Conservation (phyloP, 306 rosid genomes). For the Fragaria iinumae region DNA sequence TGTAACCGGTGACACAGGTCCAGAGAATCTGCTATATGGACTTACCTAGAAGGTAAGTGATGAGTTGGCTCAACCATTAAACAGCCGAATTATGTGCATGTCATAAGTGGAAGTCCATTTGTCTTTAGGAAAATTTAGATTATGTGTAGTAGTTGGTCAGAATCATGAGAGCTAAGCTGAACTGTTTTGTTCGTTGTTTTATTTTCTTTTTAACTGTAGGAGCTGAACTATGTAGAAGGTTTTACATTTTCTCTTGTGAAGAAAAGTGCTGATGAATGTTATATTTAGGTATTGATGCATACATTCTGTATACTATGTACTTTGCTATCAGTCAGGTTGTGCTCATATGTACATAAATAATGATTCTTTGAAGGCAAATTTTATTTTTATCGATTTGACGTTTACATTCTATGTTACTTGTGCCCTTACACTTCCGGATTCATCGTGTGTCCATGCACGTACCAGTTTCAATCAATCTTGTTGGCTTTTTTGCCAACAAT, state of each 20-base stretch:
- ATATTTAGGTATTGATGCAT: neutral
- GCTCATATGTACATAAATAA: neutral
- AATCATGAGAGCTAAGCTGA: neutral
- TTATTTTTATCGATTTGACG: too few relatives aligned
- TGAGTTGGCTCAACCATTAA: neutral
- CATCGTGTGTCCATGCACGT: too few relatives aligned
- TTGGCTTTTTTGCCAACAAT: too few relatives aligned
- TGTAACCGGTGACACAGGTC: neutral
- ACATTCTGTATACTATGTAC: neutral
- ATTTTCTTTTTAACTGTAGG: neutral
- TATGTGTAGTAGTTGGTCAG: neutral
- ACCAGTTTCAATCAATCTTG: neutral
- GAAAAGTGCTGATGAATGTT: neutral
- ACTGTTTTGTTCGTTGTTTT: neutral
- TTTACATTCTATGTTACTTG: too few relatives aligned
- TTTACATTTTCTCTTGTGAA: neutral
- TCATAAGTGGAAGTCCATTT: neutral
- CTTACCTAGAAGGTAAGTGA: neutral
- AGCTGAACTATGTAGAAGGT: neutral
- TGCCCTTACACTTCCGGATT: too few relatives aligned
- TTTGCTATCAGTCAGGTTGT: neutral
- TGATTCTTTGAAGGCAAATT: neutral
- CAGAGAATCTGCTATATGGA: neutral
- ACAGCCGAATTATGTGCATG: neutral
- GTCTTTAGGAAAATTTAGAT: neutral